Base-by-base conservation (phyloP, 192 early-diverging fungal genomes). In the Mortierella claussenii region DNA sequence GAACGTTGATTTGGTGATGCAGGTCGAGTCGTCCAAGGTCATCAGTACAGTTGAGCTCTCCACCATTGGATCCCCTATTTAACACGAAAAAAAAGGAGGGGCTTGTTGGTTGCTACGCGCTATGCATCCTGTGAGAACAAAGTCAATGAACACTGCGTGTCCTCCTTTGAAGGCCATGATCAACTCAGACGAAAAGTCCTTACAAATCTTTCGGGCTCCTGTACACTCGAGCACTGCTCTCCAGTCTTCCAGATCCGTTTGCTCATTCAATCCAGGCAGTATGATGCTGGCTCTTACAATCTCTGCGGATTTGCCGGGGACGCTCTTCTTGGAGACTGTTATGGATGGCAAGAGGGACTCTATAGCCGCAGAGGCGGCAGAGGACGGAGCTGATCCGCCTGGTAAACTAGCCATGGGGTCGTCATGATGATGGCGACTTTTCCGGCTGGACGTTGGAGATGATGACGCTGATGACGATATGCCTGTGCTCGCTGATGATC, bases 241-340 rank as follows among this genome's bases (percentile, higher is more conserved):
- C 78, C 78, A 79, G 57, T 79, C 78, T 21, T 79, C 78, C 36
- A 79, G 61, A 60, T 79, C 78, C 4, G 78, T 79, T 36, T 71
- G 78, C 33, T 79, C 78, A 44, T 79, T 70, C 42, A 71, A 23
- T 56, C 78, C 78, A 4, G 78, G 78, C 17, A 79, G 26, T 13
- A 58, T 42, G 17, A 71, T 70, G 45, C 62, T 79, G 17, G 78
- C 67, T 36, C 78, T 40, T 23, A 79, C 78, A 53, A 79, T 69
- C 44, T 79, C 78, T 10, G 78, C 78, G 1, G 78, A 79, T 50
- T 79, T 79, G 26, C 78, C 78, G 3, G 78, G 78, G 8, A 71
- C 68, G 26, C 69, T 79, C 37, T 67, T 69, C 50, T 71, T 79
- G 13, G 78, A 54, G 20, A 69, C 73, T 18, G 65, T 44, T 20